These are phyloP conservation scores for Termitomyces eurrhizus DNA, from an alignment of 768 basidiomycete species.

Conservation along the genomic window DNA sequence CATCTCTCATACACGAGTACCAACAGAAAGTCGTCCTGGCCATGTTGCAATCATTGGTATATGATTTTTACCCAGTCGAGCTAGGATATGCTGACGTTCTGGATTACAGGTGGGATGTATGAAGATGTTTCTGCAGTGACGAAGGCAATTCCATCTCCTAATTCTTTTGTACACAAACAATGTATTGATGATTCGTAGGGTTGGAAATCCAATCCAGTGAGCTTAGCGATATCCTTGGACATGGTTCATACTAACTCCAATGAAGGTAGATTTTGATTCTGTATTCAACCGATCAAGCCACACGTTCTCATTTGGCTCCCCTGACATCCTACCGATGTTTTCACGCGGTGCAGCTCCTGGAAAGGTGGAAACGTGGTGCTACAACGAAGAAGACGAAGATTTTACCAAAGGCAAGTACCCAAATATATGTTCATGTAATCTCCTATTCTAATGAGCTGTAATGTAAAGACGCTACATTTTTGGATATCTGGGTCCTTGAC, in stretches of 20 bases:
- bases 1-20: conserved; percentile 81
- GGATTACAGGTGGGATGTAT: conserved; percentile 72
- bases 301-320: conserved; percentile 83
- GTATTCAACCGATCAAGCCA: conserved; percentile 79
- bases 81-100: neutral
- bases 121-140: conserved; percentile 88
- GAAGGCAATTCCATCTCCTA: conserved; percentile 44
- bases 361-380: conserved; percentile 72
- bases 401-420: conserved; percentile 68
- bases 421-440: neutral
- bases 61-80: conserved; percentile 2
- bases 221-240: conserved; percentile 5
- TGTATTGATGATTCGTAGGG: conserved; percentile 40
- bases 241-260: conserved; percentile 15
- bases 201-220: conserved; percentile 83
- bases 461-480: conserved; percentile 8
- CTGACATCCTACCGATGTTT: conserved; percentile 90
- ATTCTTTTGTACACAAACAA: neutral
- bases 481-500: conserved; percentile 80
- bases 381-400: conserved; percentile 76
- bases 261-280: conserved; percentile 75
- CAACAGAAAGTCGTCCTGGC: conserved; percentile 85
- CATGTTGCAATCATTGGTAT: conserved; percentile 85
- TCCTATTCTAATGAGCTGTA: neutral
- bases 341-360: conserved; percentile 64